These are phyloP conservation scores for Aegilops tauschii DNA, from an alignment of 176 grass and related monocot genomes.

Conservation along the genomic window DNA sequence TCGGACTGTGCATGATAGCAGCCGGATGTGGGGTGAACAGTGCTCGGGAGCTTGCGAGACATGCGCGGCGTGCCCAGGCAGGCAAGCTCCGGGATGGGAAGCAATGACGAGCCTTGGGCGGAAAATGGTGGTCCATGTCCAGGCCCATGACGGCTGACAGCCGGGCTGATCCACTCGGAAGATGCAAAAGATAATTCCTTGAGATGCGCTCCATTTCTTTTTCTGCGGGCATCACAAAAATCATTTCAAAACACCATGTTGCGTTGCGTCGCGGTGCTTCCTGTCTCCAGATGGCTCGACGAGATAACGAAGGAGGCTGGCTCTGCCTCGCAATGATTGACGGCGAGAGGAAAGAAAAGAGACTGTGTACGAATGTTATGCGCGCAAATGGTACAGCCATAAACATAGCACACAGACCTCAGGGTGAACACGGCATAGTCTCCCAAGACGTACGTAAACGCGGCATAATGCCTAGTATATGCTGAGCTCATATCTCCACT, in stretches of 20 bases:
- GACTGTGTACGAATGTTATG: background rate
- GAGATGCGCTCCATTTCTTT: background rate
- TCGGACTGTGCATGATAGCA: background rate
- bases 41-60: background rate
- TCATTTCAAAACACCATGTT: background rate
- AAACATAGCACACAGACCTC: too few species aligned
- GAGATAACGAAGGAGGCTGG: background rate
- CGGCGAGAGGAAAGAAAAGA: background rate
- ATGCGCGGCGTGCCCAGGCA: background rate
- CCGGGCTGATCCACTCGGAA: background rate
- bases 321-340: conserved; percentile 21
- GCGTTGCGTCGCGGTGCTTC: background rate
- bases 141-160: background rate
- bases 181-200: background rate
- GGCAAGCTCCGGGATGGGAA: background rate
- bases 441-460: too few species aligned
- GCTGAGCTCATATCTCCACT: too few species aligned
- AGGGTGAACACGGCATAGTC: too few species aligned
- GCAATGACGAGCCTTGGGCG: background rate
- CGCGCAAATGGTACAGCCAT: background rate
- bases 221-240: too few species aligned
- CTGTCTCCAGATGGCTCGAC: background rate
- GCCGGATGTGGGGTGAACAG: too few species aligned
- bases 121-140: background rate
- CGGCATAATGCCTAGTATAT: too few species aligned